Conservation (phyloP, 2,329 filamentous ascomycete genomes). For the Thelonectria discophora region DNA sequence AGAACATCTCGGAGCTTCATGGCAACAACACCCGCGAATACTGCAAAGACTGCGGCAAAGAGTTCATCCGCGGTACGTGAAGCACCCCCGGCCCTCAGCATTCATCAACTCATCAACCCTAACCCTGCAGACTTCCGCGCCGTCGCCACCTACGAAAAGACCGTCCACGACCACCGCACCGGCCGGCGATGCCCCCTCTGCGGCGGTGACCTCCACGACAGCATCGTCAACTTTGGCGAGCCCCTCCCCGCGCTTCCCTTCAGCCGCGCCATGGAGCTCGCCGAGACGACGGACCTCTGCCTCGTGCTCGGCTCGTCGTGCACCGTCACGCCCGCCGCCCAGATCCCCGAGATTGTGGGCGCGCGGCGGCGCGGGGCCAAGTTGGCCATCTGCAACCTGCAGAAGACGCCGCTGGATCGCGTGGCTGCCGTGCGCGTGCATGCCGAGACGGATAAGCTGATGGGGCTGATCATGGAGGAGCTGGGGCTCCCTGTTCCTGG, state of each 20-base stretch:
- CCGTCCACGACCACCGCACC: constrained; percentile 56
- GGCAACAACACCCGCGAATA: constrained; percentile 58
- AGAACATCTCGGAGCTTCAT: constrained; percentile 56
- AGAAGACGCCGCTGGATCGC: constrained; percentile 53
- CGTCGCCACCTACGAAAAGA: constrained; percentile 53
- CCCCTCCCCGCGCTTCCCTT: constrained; percentile 45
- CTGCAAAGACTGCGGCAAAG: constrained; percentile 55
- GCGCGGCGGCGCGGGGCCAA: constrained; percentile 41
- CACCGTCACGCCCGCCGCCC: constrained; percentile 53
- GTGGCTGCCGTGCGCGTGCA: constrained; percentile 47
- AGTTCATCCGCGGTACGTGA: constrained; percentile 54
- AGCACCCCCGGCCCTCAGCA: accelerated
- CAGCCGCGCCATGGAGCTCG: constrained; percentile 47
- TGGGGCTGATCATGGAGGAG: constrained; percentile 51
- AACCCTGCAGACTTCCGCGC: constrained; percentile 52
- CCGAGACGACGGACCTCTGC: constrained; percentile 54
- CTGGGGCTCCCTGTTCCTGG: constrained; percentile 48
- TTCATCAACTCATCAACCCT: not conserved
- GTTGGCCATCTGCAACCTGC: constrained; percentile 57
- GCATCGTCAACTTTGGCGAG: constrained; percentile 57
- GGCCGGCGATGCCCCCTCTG: constrained; percentile 55
- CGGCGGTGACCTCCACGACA: constrained; percentile 51
- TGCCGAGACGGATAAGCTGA: constrained; percentile 50
- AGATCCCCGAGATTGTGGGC: constrained; percentile 51
- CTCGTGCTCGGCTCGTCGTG: constrained; percentile 57